Evolutionary conservation across 352 stramenopile genomes (phyloP), one percentile per base, ranked within the genome.

Genomic region (Pythium dissimile): DNA sequence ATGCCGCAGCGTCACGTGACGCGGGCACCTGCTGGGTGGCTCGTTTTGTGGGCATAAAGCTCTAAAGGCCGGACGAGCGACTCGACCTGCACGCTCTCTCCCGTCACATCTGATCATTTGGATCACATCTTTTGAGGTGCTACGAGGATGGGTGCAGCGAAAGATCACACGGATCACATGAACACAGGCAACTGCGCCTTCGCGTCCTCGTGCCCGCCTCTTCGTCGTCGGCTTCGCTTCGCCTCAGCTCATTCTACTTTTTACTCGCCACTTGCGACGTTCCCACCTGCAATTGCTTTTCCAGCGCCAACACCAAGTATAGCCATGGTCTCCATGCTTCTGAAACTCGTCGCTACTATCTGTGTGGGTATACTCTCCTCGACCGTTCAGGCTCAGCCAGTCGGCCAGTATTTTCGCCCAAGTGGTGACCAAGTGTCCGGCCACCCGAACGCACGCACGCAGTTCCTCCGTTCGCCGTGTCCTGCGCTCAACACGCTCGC

Each of bases 401-500:
- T 54, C 10, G 57, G 57, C 2, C n/a, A 46, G 12, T 64, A 64
- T 48, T 64, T 49, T 8, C 57, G 57, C 9, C 57, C 57, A 1
- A 45, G 31, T 34, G 47, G 42, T 15, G 24, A n/a, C 41, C 16
- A 58, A 28, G 57, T 57, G 38, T 64, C 57, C 5, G 57, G 57
- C 2, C 18, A 24, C 2, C 26, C 47, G 1, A 20, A 32, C 15
- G 27, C 48, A 13, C 13, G n/a, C 1, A 41, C 70, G 6, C 24
- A 27, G 15, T 78, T 63, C 49, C 62, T 64, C 1, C 70, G 70
- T 0, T 73, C 63, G 9, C 73, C 73, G 12, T 84, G 73, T 21
- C 73, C 73, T 15, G 68, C 66, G n/a, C 57, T 84, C 30, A 84
- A 84, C 43, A 53, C 73, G 18, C 49, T 84, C 8, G 68, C 73